Conservation (phyloP, 306 rosid species). For the Cicer arietinum region DNA sequence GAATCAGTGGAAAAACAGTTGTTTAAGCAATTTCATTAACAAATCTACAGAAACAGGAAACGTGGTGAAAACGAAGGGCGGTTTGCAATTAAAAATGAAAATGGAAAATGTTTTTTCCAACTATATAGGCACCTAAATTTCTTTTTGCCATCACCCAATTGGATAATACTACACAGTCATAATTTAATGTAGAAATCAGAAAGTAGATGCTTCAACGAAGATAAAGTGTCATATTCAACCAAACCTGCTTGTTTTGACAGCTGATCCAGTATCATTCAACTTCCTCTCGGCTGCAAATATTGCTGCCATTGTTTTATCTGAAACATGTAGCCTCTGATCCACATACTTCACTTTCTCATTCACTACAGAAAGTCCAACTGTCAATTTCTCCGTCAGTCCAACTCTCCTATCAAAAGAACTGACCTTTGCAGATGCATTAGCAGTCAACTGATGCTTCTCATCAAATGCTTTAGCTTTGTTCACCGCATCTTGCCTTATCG, state of each 20-base stretch:
- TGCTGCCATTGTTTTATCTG: slow-evolving; percentile 95
- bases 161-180: slow-evolving; percentile 15
- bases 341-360: slow-evolving; percentile 91
- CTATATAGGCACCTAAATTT: background rate
- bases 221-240: slow-evolving; percentile 35
- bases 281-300: slow-evolving; percentile 87
- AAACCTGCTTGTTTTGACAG: slow-evolving; percentile 94
- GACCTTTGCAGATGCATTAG: slow-evolving; percentile 91
- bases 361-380: slow-evolving; percentile 80
- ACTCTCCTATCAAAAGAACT: slow-evolving; percentile 81
- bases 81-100: too few relatives aligned
- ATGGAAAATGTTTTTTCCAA: too few relatives aligned
- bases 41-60: background rate
- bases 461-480: slow-evolving; percentile 98
- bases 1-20: background rate
- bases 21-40: background rate
- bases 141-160: background rate
- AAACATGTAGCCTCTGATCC: slow-evolving; percentile 87
- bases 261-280: slow-evolving; percentile 89
- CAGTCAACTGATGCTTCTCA: slow-evolving; percentile 81
- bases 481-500: slow-evolving; percentile 84
- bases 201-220: slow-evolving; percentile 23
- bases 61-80: background rate
- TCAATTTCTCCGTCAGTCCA: slow-evolving; percentile 79
- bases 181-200: background rate